A percentile compares a stretch with the other conserved stretches of the same genome.
Evolutionary conservation across 345 rosid genomes (phyloP).

Genomic region (Eucalyptus tenuipes): DNA sequence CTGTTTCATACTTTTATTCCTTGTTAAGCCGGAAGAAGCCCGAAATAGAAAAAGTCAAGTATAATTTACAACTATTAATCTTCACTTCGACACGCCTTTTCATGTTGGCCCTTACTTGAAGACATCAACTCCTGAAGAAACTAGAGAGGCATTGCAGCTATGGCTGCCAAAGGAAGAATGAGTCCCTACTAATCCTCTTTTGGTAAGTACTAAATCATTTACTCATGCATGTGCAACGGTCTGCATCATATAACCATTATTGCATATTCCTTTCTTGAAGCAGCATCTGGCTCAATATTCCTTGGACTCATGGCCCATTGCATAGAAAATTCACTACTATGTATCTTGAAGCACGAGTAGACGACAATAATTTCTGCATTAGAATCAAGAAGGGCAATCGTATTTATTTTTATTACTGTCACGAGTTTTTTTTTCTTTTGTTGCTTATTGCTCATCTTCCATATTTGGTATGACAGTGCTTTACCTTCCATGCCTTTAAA

Average conservation of each 20-base stretch:
- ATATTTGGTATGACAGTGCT: neutral
- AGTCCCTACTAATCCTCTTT: constrained; percentile 80
- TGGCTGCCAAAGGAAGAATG: constrained; percentile 98
- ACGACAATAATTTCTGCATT: neutral
- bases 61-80: neutral
- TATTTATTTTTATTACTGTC: neutral
- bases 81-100: neutral
- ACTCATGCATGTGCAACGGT: neutral
- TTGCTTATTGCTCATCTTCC: neutral
- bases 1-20: neutral
- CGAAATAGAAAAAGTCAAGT: neutral
- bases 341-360: neutral
- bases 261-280: neutral
- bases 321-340: neutral
- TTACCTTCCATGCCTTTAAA: neutral
- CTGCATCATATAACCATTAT: neutral
- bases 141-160: constrained; percentile 67
- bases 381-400: neutral
- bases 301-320: neutral
- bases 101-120: constrained; percentile 18
- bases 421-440: neutral
- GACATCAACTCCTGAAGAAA: constrained; percentile 78
- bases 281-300: neutral
- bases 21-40: neutral
- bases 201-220: constrained; percentile 25